Base-by-base conservation (phyloP, 768 basidiomycete genomes). In the Boletus tomentosulus region DNA sequence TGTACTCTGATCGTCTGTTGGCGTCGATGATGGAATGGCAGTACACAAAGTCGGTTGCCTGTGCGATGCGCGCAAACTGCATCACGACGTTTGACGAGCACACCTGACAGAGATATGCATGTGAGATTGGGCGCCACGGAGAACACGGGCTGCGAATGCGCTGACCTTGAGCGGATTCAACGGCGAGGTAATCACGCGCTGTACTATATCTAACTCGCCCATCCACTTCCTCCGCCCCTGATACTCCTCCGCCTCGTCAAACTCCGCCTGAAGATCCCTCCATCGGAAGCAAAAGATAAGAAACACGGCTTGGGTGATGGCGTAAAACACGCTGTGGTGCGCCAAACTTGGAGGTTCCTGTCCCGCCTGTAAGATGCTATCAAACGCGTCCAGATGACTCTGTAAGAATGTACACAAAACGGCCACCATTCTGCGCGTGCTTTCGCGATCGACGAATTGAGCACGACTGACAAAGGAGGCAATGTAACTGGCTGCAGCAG, bases 251-350 rank as follows among this genome's bases (percentile, higher is more conserved):
- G 74, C 77, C 6, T 85, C 87, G 13, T 81, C 77, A n/a, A 73
- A 74, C 22, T 79, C 80, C 47, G 83, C 81, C 39, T 82, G 68
- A 34, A 98, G 73, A 59, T 98, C 97, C 56, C 91, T 75, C 96
- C 96, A 98, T 11, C 97, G 78, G 73, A 98, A 99, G 70, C 97
- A 98, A 70, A 99, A 99, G 58, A 99, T 92, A 58, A 98, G 79
- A 67, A 99, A 95, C 10, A 94, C 83, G 0, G 95, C 87, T 65
- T 98, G 97, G 0, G 85, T 74, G 31, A 96, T 87, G 2, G 95
- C 93, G 67, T 98, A 98, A 66, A 98, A 98, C 19, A 96, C 81
- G 27, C 80, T 82, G 61, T 87, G 74, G n/a, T 77, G 73, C 6
- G 71, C 66, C 46, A 72, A 71, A 35, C 63, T 64, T 2, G 66